Base-by-base conservation (phyloP, 805 yeast genomes). In the Candida adriatica region DNA sequence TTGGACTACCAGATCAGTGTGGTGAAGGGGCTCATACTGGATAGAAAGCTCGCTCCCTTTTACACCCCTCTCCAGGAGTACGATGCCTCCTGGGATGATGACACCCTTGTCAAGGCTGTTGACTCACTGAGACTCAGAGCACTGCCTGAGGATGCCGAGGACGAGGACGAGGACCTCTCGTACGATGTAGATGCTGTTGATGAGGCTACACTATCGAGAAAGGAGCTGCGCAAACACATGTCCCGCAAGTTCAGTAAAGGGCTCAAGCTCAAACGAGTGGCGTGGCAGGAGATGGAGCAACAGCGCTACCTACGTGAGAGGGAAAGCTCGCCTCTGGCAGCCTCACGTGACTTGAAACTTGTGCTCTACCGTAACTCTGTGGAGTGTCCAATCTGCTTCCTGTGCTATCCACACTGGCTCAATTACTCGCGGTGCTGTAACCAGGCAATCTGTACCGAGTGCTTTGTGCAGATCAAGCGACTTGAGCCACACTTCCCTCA, bases 311-410 rank as follows among this genome's bases (percentile, higher is more conserved):
- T 21, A 13, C 53, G 49, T 21, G 64, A 60, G 34, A 17, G 30
- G 8, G 64, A 52, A 37, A 53, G 55, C 28, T 51, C 57, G 14
- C 61, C 59, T 42, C 68, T 66, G 33, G 42, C 51, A 14, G 49
- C 51, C n/a, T 63, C 56, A 41, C 39, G 55, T 25, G 61, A 60
- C 25, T 56, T 80, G 34, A 64, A 75, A 34, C 58, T 79, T 29
- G 57, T 66, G 34, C 59, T 90, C 14, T 90, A 90, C 60, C 61
- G 74, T 32, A 61, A 73, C 35, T 75, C 85, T 4, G 59, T 68
- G 18, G 98, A 92, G 49, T 90, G 98, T 54, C 97, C 98, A 8
- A 90, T 90, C 42, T 90, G 98, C 53, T 90, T 90, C 53, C 66
- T 92, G 8, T 84, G 70, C 51, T 87, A 79, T 56, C 96, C 97